Percentiles rank a stretch among this genome's conserved stretches.
Conservation (phyloP, 768 basidiomycete genomes). For the Naganishia kalamii region DNA sequence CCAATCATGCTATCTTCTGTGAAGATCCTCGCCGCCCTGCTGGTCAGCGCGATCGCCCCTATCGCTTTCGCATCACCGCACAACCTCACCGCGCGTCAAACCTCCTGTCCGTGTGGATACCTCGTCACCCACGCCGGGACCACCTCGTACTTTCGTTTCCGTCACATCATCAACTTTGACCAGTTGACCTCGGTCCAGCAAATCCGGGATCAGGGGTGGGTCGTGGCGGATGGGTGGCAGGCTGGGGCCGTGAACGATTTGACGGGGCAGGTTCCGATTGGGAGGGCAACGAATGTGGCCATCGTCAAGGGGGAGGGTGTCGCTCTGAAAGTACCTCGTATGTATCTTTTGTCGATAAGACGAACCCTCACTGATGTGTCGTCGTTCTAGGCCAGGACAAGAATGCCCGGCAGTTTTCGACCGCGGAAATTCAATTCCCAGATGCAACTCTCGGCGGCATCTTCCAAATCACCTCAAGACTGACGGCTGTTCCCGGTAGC, state of each 20-base stretch:
- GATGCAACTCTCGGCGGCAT: background rate
- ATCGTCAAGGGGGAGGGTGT: background rate
- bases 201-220: background rate
- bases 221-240: conserved; percentile 4
- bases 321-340: background rate
- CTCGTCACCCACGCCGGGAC: background rate
- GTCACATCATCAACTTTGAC: background rate
- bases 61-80: no score
- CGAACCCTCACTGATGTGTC: background rate
- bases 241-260: background rate
- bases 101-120: conserved; percentile 11
- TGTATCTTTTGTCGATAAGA: background rate
- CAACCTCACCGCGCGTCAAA: no score
- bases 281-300: background rate
- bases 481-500: background rate
- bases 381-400: background rate
- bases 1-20: no score
- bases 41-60: background rate
- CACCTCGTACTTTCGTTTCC: conserved; percentile 5
- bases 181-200: background rate
- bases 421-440: background rate
- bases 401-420: background rate
- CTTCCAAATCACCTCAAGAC: background rate
- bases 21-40: background rate
- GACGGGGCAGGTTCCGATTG: conserved; percentile 2